phyloP scores from a whole-genome alignment of 2,329 filamentous ascomycete species.

The Neopestalotiopsis rosae region DNA sequence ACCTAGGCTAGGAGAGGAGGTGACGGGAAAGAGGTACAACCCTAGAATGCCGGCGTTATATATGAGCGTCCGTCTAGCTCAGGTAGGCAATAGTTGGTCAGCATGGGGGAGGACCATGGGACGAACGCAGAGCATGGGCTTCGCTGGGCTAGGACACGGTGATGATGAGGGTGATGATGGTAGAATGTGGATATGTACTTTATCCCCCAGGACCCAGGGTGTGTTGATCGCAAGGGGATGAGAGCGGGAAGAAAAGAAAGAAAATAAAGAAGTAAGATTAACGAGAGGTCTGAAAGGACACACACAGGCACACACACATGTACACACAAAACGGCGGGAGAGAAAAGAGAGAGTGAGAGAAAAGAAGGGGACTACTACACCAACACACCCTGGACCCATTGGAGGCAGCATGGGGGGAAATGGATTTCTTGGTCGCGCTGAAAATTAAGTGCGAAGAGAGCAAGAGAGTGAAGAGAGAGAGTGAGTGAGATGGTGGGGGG shows the following conservation, averaged over 20 bases:
- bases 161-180: constrained; percentile 8
- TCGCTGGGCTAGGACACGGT: constrained; percentile 6
- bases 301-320: not conserved
- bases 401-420: not conserved
- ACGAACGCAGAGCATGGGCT: not conserved
- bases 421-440: not conserved
- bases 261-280: not conserved
- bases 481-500: constrained; percentile 7
- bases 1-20: constrained; percentile 5
- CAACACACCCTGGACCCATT: not conserved
- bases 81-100: not conserved
- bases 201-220: not conserved
- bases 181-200: constrained; percentile 8
- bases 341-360: not conserved
- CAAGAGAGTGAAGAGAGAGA: not conserved
- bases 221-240: not conserved
- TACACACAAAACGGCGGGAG: not conserved
- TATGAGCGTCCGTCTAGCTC: not conserved
- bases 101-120: constrained; percentile 1
- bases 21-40: constrained; percentile 7
- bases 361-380: not conserved
- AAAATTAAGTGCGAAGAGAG: constrained; percentile 1
- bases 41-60: constrained; percentile 1
- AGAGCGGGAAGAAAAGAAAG: not conserved
- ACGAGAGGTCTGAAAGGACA: not conserved